Base-by-base conservation (phyloP, 1,284 basidiomycete genomes). In the Polyporus tsugae region DNA sequence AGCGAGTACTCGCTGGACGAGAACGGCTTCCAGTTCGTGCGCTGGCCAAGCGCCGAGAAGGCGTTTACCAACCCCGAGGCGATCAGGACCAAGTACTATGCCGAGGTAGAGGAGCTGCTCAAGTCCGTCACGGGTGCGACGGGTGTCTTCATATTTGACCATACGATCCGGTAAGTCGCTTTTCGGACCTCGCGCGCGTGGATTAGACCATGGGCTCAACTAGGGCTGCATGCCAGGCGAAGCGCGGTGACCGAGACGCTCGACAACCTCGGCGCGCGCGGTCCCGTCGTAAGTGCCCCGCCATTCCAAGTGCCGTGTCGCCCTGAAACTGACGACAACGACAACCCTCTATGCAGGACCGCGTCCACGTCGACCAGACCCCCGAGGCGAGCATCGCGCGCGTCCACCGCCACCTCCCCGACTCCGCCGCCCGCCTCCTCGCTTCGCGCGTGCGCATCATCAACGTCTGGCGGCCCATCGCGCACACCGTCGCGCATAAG, bases 331-430 rank as follows among this genome's bases (percentile, higher is more conserved):
- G 19, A 17, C 29, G 17, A 22, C 38, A 29, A 11, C 38, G n/a
- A n/a, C n/a, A n/a, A n/a, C 1, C 13, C 29, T 5, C 33, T 19
- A 0, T 55, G n/a, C 62, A 77, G 78, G 71, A 74, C 62, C 74
- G 72, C 49, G 85, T 84, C 0, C 89, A 89, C 72, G 83, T 88
- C 65, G 89, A 90, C 75, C 89, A 90, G 76, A 88, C 88, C 0
- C 81, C 80, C 46, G 72, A 78, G 7, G 83, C 87, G 1, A 79
- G 85, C 15, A 77, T 83, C 19, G 79, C 78, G 1, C 86, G 88
- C 17, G 87, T 90, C 0, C 82, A 83, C 66, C 80, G 42, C n/a
- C 63, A 59, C 36, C 80, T 87, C n/a, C 82, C 81, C 7, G 77
- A 75, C 4, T 85, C 87, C 0, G 86, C 78, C 2, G 80, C 83